A percentile compares a stretch with the other conserved stretches of the same genome.
Conservation (phyloP, 2,329 filamentous ascomycete genomes). For the Botrytis galanthina region DNA sequence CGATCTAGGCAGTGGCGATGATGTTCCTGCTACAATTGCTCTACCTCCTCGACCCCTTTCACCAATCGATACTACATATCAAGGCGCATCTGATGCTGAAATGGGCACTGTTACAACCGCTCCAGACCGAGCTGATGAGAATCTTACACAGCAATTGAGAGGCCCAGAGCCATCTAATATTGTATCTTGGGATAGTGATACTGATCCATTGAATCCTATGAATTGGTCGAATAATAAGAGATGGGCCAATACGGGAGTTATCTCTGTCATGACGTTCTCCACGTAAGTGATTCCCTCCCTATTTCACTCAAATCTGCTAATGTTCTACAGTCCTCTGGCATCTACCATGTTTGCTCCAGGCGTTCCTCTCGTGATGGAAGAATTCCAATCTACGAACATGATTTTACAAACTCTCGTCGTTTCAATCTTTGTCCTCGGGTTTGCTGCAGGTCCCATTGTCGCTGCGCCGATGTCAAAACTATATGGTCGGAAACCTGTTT, state of each 20-base stretch:
- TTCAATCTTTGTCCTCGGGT: conserved; percentile 55
- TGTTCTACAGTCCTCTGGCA: conserved; percentile 41
- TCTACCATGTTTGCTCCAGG: conserved; percentile 51
- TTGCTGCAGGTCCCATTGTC: conserved; percentile 58
- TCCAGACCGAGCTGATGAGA: not conserved
- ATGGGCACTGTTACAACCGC: not conserved
- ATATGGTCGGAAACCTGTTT: conserved; percentile 52
- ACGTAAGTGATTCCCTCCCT: not conserved
- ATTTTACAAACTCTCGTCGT: conserved; percentile 62
- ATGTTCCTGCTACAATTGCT: not conserved
- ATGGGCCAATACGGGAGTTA: conserved; percentile 1
- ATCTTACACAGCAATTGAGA: not conserved
- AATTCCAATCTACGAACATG: conserved; percentile 44
- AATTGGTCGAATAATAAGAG: conserved; percentile 40
- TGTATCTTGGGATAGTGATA: conserved; percentile 53
- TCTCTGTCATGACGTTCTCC: conserved; percentile 16
- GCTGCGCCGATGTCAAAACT: conserved; percentile 60
- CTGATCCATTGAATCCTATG: conserved; percentile 45
- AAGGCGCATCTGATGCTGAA: not conserved
- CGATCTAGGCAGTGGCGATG: not conserved
- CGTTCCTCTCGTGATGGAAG: conserved; percentile 45
- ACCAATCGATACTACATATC: not conserved
- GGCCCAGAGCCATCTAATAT: conserved; percentile 62
- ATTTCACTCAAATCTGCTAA: not conserved
- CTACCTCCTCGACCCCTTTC: not conserved